Evolutionary conservation across 371 early-diverging fungal genomes (phyloP).

Genomic region (Phascolomyces articulosus): DNA sequence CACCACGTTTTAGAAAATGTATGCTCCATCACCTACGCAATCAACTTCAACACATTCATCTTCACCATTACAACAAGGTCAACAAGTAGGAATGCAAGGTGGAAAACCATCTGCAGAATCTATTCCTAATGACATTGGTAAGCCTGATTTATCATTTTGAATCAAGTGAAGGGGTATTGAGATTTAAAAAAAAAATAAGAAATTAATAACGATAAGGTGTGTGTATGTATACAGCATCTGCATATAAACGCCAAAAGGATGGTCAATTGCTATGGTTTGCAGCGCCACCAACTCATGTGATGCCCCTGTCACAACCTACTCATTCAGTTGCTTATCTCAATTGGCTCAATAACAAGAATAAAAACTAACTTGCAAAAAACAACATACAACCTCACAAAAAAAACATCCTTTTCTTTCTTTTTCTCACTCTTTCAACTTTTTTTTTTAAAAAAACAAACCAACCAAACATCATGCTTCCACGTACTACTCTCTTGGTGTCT

Average conservation of each 20-base stretch:
- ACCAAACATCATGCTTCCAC: neutral
- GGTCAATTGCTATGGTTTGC: conserved; percentile 48
- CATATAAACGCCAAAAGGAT: conserved; percentile 32
- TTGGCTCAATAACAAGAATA: conserved; percentile 16
- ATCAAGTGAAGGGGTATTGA: neutral
- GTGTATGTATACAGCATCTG: conserved; percentile 19
- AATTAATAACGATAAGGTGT: no score
- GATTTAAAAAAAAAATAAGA: neutral
- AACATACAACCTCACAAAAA: neutral
- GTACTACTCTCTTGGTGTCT: neutral
- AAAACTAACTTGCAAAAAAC: neutral
- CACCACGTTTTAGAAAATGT: neutral
- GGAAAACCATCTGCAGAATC: neutral
- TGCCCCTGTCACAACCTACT: conserved; percentile 18
- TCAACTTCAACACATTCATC: neutral
- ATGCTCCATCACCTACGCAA: neutral
- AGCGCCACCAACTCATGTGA: conserved; percentile 38
- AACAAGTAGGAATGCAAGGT: neutral
- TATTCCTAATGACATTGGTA: conserved; percentile 10
- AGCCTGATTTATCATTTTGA: neutral
- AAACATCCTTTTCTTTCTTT: neutral
- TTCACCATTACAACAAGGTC: neutral
- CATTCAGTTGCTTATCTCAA: conserved; percentile 38
- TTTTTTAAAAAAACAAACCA: neutral
- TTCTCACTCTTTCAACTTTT: neutral